Evolutionary conservation across 1,284 basidiomycete species (phyloP), one percentile per base, ranked within the genome.

Genomic region (Sporisorium graminicola): DNA sequence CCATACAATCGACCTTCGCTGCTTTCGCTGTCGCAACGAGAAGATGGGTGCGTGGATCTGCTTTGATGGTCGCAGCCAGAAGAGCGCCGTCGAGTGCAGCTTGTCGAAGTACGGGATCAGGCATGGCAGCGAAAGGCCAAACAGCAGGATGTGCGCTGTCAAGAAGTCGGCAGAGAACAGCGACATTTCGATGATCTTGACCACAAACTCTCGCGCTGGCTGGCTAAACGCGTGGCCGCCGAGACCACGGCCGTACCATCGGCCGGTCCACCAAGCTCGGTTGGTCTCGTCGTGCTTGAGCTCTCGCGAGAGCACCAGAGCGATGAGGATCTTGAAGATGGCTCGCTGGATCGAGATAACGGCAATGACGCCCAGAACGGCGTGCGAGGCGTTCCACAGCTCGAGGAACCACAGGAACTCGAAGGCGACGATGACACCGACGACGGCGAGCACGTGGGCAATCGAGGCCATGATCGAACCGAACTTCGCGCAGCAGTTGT

Each of bases 381-480:
- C 94, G 86, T 97, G 94, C 2, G 93, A 91, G 24, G 92, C 90
- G 77, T 96, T 90, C 95, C 95, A 99, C 18, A 91, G 88, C 87
- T 98, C 95, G 70, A 97, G 89, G 90, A 93, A 94, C 95, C 95
- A 98, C 90, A 95, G 74, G 35, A 80, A 84, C 55, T 65, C 43
- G 22, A 81, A 81, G 10, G 79, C 73, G 49, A 65, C 82, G 44
- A 85, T 71, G 31, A 85, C 75, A 68, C 84, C 84, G 26, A 80
- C 57, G 54, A 85, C 82, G 58, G 83, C 76, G 22, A 85, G 75
- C 26, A 81, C 64, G 74, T 85, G 84, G 5, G 84, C 84, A 50
- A 81, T 82, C 40, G 81, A 74, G 16, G 84, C 83, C 81, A 85
- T 85, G 64, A 84, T 77, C 64, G 82, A 83, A 46, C 83, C 84